Base-by-base conservation (phyloP, 352 stramenopile species). In the Pythium biforme region DNA sequence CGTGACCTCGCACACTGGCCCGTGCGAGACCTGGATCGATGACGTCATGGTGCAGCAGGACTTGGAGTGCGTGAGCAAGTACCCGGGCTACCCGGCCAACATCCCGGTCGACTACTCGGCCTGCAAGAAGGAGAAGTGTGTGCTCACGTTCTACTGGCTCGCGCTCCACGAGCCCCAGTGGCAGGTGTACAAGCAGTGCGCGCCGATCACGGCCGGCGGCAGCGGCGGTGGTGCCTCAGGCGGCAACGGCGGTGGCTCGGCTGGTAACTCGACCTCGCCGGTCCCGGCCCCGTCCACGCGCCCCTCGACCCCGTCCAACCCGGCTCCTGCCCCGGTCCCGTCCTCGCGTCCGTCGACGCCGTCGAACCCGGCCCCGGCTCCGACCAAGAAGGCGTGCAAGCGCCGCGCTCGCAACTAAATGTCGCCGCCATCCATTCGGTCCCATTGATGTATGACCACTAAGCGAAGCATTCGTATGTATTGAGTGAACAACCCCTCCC, bases 1-100 rank as follows among this genome's bases (percentile, higher is more conserved):
- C 51, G 69, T 87, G 22, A 72, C 70, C 26, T 81, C 71, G 47
- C 77, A 87, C 64, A 69, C 73, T 25, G 79, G 79, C 19, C 76
- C 79, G 34, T 88, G 79, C 41, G 76, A 88, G 59, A 65, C 77
- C 51, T 88, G 75, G 75, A 80, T 88, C 48, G 69, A 79, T 58
- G 65, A 88, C 59, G 74, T 61, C 3, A 72, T 64, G 63, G 69
- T 85, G 26, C 55, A 74, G 33, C 70, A 81, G 29, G 70, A 83
- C 19, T 65, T 83, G 51, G 74, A 88, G 62, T 88, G 79, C 33
- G 62, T 68, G 25, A 61, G 50, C 25, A 64, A 64, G 54, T 83
- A 68, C 64, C 67, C 66, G 25, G 54, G 53, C 20, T 77, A 75
- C 63, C 74, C 74, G 4, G 74, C 74, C 22, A 47, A 50, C 4